A percentile compares a stretch with the other conserved stretches of the same genome.
phyloP scores from a whole-genome alignment of 768 basidiomycete genomes.

The Kockovaella imperatae region DNA sequence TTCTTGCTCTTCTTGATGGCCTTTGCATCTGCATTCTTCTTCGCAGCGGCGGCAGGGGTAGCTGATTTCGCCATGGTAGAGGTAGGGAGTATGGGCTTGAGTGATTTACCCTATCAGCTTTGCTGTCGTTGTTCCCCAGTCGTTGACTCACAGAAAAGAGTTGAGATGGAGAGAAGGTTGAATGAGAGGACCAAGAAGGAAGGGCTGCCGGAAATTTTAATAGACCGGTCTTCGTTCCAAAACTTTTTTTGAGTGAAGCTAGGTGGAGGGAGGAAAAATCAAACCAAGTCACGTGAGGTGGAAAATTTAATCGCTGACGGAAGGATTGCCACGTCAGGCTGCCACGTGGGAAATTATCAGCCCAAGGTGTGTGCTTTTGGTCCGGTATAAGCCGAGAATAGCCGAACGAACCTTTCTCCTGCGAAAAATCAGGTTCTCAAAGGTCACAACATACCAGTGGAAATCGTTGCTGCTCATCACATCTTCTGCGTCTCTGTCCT shows the following conservation, averaged over 20 bases:
- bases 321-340: not conserved
- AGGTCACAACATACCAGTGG: too few relatives aligned
- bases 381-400: too few relatives aligned
- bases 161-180: conserved; percentile 2
- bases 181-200: not conserved
- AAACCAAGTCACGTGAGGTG: conserved; percentile 2
- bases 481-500: too few relatives aligned
- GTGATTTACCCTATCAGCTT: conserved; percentile 39
- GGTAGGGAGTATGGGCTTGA: conserved; percentile 13
- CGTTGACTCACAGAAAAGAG: conserved; percentile 2
- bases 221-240: not conserved
- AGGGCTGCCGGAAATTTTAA: too few relatives aligned
- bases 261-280: not conserved
- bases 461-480: too few relatives aligned
- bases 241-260: conserved; percentile 1
- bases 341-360: too few relatives aligned
- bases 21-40: conserved; percentile 34
- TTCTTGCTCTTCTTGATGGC: conserved; percentile 33
- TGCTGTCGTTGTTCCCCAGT: conserved; percentile 13
- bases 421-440: too few relatives aligned
- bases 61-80: too few relatives aligned
- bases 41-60: conserved; percentile 28
- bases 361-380: too few relatives aligned
- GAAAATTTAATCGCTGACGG: conserved; percentile 6
- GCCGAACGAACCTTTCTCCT: too few relatives aligned